Evolutionary conservation across 2,329 filamentous ascomycete genomes (phyloP).

Genomic region (Penicillium sp.): DNA sequence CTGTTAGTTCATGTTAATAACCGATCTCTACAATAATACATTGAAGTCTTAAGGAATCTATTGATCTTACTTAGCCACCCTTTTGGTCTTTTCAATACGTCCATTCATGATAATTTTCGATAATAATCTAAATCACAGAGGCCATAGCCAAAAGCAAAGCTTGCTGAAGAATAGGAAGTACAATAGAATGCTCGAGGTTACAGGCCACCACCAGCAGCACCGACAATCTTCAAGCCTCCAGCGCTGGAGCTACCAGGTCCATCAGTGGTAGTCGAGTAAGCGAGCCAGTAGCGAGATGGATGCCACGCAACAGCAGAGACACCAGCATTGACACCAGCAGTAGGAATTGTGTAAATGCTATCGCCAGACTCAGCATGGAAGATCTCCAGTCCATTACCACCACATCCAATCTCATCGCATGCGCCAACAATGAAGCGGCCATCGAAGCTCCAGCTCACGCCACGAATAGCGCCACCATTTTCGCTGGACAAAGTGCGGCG

Average conservation of each 20-base stretch:
- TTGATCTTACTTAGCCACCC: not conserved
- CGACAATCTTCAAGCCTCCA: slow-evolving; percentile 42
- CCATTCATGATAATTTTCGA: slow-evolving; percentile 4
- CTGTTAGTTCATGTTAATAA: not conserved
- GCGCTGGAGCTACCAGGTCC: slow-evolving; percentile 31
- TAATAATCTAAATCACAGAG: not conserved
- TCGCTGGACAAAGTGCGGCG: slow-evolving; percentile 40
- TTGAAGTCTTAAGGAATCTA: not conserved
- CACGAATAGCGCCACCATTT: slow-evolving; percentile 39
- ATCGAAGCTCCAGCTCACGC: slow-evolving; percentile 45
- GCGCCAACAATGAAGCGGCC: slow-evolving; percentile 43
- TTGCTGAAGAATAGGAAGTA: not conserved
- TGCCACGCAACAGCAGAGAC: slow-evolving; percentile 45
- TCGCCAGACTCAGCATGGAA: slow-evolving; percentile 45
- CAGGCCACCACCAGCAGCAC: slow-evolving; percentile 36
- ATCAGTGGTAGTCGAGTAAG: slow-evolving; percentile 41
- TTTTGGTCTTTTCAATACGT: not conserved
- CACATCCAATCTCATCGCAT: slow-evolving; percentile 40
- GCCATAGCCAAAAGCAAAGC: not conserved
- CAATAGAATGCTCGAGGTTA: slow-evolving; percentile 10
- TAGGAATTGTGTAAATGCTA: slow-evolving; percentile 40
- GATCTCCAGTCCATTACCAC: slow-evolving; percentile 40
- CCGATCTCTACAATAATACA: not conserved
- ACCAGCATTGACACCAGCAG: slow-evolving; percentile 30
- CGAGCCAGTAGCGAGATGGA: slow-evolving; percentile 43